Base-by-base conservation (phyloP, 805 yeast species). In the Wickerhamomyces tratensis region DNA sequence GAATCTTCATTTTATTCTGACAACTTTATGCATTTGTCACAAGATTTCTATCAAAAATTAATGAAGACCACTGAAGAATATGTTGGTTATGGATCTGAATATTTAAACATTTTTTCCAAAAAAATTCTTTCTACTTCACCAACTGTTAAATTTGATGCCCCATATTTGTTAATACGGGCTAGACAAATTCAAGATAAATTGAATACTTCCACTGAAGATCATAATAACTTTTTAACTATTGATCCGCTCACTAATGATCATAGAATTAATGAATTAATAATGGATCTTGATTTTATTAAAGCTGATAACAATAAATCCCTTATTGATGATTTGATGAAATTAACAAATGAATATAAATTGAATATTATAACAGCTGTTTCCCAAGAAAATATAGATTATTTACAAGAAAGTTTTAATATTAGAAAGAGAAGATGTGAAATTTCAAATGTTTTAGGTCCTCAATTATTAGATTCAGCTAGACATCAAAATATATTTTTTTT, bases 61-160 rank as follows among this genome's bases (percentile, higher is more conserved):
- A 13, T 49, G 2, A 49, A 50, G 35, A 43, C 47, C 10, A 50
- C 38, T 10, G 53, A 51, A 12, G 48, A 42, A 13, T 46, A 46
- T 30, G 41, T 39, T 6, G 65, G 64, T 0, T 66, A 60, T 46
- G 69, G 64, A 37, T 48, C 59, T 30, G 67, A 64, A 4, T 69
- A 69, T 47, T 47, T 69, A 6, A 56, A 59, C 13, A 51, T 60
- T 31, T 64, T 79, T 41, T 57, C 67, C 14, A 64, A 65, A n/a
- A 64, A 86, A 46, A 64, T 78, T 5, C 62, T 91, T 27, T 86
- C 95, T 4, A 74, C 86, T 1, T 89, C 98, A 2, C 97, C 98
- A 0, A 76, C 88, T 41, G 89, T 89, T 0, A 68, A 72, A 15
- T 84, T 85, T 53, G 77, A 80, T 0, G 63, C 77, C 5, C 98